These are phyloP conservation scores for Ophiostoma sp. DNA, from an alignment of 2,329 filamentous ascomycete genomes.

Conservation along the genomic window DNA sequence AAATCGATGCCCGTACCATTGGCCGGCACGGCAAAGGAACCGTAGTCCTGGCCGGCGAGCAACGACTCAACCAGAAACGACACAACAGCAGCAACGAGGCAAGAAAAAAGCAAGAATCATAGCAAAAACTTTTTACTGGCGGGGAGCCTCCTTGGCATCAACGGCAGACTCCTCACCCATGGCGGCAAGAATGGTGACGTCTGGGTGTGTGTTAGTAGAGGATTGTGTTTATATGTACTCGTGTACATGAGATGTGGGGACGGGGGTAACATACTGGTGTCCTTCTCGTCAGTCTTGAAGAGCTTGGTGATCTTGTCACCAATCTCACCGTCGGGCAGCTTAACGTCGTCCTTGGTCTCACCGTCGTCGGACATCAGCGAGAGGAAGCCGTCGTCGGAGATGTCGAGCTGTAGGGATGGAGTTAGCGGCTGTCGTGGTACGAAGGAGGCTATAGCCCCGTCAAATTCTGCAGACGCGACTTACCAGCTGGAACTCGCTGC, in stretches of 20 bases:
- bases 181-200: conserved; percentile 87
- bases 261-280: conserved; percentile 72
- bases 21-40: neutral
- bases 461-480: conserved; percentile 44
- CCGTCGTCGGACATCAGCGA: conserved; percentile 88
- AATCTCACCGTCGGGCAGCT: conserved; percentile 84
- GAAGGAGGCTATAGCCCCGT: neutral
- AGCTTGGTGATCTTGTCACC: conserved; percentile 82
- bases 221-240: conserved; percentile 30
- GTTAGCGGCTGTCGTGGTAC: neutral
- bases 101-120: conserved; percentile 24
- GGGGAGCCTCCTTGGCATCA: conserved; percentile 89
- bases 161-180: conserved; percentile 95
- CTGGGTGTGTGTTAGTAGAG: conserved; percentile 46
- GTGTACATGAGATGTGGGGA: neutral
- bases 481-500: conserved; percentile 92
- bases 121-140: conserved; percentile 37
- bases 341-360: conserved; percentile 91
- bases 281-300: conserved; percentile 80
- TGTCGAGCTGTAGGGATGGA: conserved; percentile 66
- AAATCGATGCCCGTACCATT: neutral
- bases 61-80: conserved; percentile 25
- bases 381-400: conserved; percentile 92
- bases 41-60: conserved; percentile 19
- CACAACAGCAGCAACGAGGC: conserved; percentile 24